Evolutionary conservation across 192 early-diverging fungal species (phyloP), one percentile per base, ranked within the genome.

Genomic region (Coemansia reversa): DNA sequence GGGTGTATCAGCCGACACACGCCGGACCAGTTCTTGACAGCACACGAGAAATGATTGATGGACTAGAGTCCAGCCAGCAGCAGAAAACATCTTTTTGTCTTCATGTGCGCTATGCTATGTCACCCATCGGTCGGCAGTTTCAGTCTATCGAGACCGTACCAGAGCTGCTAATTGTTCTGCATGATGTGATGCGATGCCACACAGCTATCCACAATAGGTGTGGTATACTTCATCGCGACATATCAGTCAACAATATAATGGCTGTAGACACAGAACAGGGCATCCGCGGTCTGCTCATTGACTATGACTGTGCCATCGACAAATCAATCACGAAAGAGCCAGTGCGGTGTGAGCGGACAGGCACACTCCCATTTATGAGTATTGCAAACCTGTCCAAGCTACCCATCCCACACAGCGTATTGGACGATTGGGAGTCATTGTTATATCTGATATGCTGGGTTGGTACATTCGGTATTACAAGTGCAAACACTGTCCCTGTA

Each of bases 391-490:
- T 60, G n/a, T 18, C 16, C 29, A 50, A 12, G 20, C 47, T 33
- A 20, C 12, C 48, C 7, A 51, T 27, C 11, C 23, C 18, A 33
- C 42, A 56, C 39, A 57, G 65, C 7, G 56, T 42, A 4, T 47
- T 73, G 5, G 64, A 72, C 24, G 64, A 72, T 20, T 72, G 70
- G 70, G 70, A 72, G 28, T 66, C 71, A 16, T 14, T 72, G 11
- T 24, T 72, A 4, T 72, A 72, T 35, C 19, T 64, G 8, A 28
- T 72, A 5, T 72, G 70, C 58, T 73, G 60, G 59, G 18, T 67
- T 35, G 54, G 60, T 1, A 66, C 65, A 0, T 54, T 51, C 18
- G 71, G 65, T 1, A 35, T 35, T 35, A 11, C 2, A 11, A 35
- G 33, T 35, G 33, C 33, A 35, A 11, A 35, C 11, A 35, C 7